These are phyloP conservation scores for Phallus indusiatus DNA, from an alignment of 768 basidiomycete species.

Conservation along the genomic window DNA sequence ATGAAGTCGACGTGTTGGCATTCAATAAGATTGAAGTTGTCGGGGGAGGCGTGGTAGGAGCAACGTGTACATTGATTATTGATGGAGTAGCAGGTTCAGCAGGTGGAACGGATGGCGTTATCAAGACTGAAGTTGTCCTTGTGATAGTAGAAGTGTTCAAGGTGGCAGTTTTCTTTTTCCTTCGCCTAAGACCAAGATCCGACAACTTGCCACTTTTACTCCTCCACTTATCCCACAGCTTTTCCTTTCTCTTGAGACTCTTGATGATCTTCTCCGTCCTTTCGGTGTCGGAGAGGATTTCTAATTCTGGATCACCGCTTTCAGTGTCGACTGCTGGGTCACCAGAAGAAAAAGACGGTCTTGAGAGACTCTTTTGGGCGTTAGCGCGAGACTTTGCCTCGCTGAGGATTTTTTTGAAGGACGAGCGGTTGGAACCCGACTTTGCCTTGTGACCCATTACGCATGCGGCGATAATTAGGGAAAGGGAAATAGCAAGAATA, in stretches of 20 bases:
- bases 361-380: background rate
- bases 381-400: background rate
- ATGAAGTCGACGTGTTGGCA: background rate
- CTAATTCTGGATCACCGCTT: background rate
- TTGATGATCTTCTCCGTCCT: background rate
- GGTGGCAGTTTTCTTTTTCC: background rate
- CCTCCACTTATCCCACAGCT: constrained; percentile 5
- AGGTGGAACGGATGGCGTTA: background rate
- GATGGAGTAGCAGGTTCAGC: background rate
- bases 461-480: constrained; percentile 49
- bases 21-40: background rate
- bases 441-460: constrained; percentile 38
- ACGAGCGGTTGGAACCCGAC: background rate
- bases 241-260: background rate
- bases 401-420: background rate
- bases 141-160: background rate
- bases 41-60: background rate
- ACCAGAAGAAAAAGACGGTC: background rate
- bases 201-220: background rate
- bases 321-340: background rate
- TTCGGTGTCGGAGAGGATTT: background rate
- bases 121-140: background rate
- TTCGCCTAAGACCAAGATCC: background rate
- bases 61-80: background rate
- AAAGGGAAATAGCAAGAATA: constrained; percentile 51